Evolutionary conservation across 2,329 filamentous ascomycete genomes (phyloP), one percentile per base, ranked within the genome.

Genomic region (Aspergillus thermomutatus): DNA sequence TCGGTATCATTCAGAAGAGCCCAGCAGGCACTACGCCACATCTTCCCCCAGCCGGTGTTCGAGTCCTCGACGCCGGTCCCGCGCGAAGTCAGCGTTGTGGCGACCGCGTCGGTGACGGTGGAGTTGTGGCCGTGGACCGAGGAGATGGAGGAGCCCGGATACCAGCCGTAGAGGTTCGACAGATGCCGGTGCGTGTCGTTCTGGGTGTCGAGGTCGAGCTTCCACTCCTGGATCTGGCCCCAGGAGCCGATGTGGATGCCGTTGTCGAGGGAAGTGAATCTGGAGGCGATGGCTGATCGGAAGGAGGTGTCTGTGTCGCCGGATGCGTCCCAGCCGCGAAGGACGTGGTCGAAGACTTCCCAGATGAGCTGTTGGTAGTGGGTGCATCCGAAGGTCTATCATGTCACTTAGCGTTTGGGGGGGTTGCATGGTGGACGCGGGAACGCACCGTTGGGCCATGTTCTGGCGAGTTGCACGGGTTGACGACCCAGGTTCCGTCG

Each of bases 401-500:
- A n/a, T n/a, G n/a, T n/a, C 4, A 9, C 27, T 28, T 28, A 28
- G 27, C 27, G 8, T 7, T 27, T 8, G 1, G 6, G 26, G 26
- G 6, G n/a, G n/a, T n/a, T n/a, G n/a, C 1, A 7, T 27, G 26
- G 7, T 27, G 2, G 7, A 27, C 7, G 26, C 10, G 3, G 37
- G 37, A 17, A 14, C 57, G 46, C 19, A 60, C 58, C 4, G 78
- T 79, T 1, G 78, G 77, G 0, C 83, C 82, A 41, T 82, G 81
- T 65, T 86, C 83, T 1, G 83, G 80, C n/a, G 79, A 82, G 54
- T 81, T 84, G 67, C 83, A 86, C 0, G 82, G 83, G 60, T 83
- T 84, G 1, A 81, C 82, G 0, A 85, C 82, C 2, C 84, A 73
- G 0, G 77, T 79, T 8, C 76, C 75, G 54, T 85, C 83, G 3